Percentiles rank a stretch among this genome's conserved stretches.
Evolutionary conservation across 2,329 filamentous ascomycete species (phyloP).

Genomic region (Gremmenia infestans): DNA sequence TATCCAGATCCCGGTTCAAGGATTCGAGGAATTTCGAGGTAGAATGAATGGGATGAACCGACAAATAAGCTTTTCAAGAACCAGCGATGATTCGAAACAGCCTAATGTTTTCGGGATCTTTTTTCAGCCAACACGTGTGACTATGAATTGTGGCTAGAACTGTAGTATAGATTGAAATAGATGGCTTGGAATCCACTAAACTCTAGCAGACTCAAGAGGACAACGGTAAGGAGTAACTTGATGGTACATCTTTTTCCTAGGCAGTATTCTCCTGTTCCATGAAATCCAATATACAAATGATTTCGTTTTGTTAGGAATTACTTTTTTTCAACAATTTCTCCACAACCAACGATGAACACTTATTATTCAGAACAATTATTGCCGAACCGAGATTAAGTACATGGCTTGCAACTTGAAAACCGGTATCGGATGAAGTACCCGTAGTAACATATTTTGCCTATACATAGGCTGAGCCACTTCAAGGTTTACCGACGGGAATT

Average conservation of each 20-base stretch:
- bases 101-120: constrained; percentile 6
- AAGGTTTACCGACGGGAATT: neutral
- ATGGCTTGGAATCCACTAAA: neutral
- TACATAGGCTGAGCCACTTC: neutral
- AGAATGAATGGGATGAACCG: constrained; percentile 9
- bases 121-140: constrained; percentile 4
- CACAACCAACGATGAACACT: neutral
- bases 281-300: too few species aligned
- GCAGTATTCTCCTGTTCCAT: too few species aligned
- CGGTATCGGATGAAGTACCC: neutral
- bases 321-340: neutral
- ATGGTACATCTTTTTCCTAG: too few species aligned
- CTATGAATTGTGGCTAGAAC: constrained; percentile 1
- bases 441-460: constrained; percentile 2
- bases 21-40: constrained; percentile 7
- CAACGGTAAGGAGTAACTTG: too few species aligned
- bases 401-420: neutral
- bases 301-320: too few species aligned
- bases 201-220: too few species aligned
- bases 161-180: constrained; percentile 4
- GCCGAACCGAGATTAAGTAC: neutral
- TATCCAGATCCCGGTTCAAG: constrained; percentile 13
- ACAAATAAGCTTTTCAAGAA: constrained; percentile 3
- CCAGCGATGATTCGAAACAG: constrained; percentile 4
- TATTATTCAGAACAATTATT: neutral